Evolutionary conservation across 805 yeast genomes (phyloP), one percentile per base, ranked within the genome.

Genomic region (Saccharomycopsis javanensis): DNA sequence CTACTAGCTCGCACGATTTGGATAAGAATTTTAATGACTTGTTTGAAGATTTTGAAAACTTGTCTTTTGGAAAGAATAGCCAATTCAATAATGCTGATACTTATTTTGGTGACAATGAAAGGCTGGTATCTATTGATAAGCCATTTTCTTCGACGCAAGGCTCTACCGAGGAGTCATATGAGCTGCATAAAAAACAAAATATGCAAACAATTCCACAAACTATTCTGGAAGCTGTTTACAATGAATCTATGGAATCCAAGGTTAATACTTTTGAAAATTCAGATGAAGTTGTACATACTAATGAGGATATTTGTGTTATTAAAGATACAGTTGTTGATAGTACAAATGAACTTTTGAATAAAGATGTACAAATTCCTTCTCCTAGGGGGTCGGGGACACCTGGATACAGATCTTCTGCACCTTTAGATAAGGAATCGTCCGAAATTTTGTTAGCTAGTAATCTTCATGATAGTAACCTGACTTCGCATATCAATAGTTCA

Each of bases 41-140:
- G 37, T 60, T 60, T 31, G 56, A 60, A n/a, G 61, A 60, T 34
- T 60, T 60, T 48, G 60, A 60, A 31, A 54, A 56, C 50, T 35
- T 60, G 5, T 30, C 38, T 13, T 55, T 60, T 20, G 48, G 23
- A 4, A 42, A 42, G 25, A 23, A 25, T 13, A 42, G 23, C 23
- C 48, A 42, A 42, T 42, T 42, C 13, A 42, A 4, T 5, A 42
- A 20, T 20, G 8, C 48, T 7, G 23, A 20, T 8, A 8, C 25
- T 20, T 16, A 7, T 11, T 4, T 16, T 13, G 13, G 28, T 15
- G 20, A 23, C 11, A 25, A 8, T 4, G 15, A 20, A n/a, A 15
- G 23, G 2, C 28, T 15, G 15, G 8, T 42, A 42, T 20, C 28
- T 20, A 11, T 25, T 5, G 28, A 20, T 8, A 42, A 42, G 23